Conservation (phyloP, 805 yeast species). For the Peterozyma xylosa region DNA sequence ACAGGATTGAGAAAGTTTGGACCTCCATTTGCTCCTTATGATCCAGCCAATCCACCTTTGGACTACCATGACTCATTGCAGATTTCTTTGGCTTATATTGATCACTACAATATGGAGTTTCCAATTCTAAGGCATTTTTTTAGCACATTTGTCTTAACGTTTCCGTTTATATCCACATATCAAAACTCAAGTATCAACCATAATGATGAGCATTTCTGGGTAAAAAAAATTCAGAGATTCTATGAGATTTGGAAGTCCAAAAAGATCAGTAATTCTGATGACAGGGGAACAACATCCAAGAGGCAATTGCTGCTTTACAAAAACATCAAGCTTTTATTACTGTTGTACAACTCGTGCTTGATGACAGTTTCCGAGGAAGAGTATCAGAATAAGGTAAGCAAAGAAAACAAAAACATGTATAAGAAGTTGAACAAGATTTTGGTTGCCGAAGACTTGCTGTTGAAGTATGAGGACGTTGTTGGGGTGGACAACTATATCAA, state of each 20-base stretch:
- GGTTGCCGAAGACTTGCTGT: constrained; percentile 6
- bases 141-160: constrained; percentile 49
- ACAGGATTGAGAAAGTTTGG: constrained; percentile 67
- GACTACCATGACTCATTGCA: constrained; percentile 13
- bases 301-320: constrained; percentile 55
- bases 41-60: constrained; percentile 27
- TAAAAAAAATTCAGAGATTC: constrained; percentile 68
- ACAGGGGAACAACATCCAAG: constrained; percentile 70
- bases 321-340: constrained; percentile 51
- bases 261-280: constrained; percentile 65
- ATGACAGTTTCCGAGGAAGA: constrained; percentile 49
- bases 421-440: constrained; percentile 25
- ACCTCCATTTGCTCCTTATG: constrained; percentile 55
- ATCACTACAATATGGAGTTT: constrained; percentile 30
- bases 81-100: constrained; percentile 12
- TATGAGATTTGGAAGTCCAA: constrained; percentile 71
- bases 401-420: constrained; percentile 29
- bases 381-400: constrained; percentile 32
- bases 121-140: constrained; percentile 70
- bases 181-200: constrained; percentile 19
- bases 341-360: constrained; percentile 71
- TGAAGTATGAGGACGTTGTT: constrained; percentile 14
- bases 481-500: constrained; percentile 33
- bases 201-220: constrained; percentile 67
- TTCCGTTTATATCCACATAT: constrained; percentile 59